A percentile compares a stretch with the other conserved stretches of the same genome.
Conservation (phyloP, 129 eudicot genomes). For the Arctium minus region DNA sequence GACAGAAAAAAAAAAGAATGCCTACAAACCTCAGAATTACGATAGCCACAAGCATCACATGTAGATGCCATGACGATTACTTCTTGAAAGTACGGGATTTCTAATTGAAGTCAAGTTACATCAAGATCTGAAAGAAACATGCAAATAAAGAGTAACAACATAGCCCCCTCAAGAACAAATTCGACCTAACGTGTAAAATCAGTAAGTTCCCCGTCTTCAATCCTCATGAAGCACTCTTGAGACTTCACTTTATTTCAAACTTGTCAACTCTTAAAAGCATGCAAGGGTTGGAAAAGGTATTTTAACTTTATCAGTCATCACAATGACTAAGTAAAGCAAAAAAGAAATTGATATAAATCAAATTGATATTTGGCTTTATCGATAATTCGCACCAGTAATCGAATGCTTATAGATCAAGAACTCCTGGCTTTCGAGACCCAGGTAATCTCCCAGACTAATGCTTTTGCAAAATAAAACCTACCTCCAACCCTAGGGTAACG, state of each 20-base stretch:
- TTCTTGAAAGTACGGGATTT: constrained; percentile 94
- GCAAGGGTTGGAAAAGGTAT: neutral
- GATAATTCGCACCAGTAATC: too few relatives aligned
- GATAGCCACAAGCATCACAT: constrained; percentile 93
- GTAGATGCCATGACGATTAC: constrained; percentile 95
- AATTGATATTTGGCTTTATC: too few relatives aligned
- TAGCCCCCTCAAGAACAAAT: neutral
- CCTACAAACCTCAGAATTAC: constrained; percentile 81
- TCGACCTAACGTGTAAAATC: neutral
- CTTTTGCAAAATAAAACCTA: too few relatives aligned
- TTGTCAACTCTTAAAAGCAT: too few relatives aligned
- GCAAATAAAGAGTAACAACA: neutral
- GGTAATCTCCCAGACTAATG: too few relatives aligned
- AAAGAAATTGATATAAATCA: neutral
- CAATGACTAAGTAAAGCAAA: too few relatives aligned
- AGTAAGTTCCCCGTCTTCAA: neutral
- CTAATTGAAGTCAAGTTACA: constrained; percentile 54
- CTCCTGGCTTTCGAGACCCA: too few relatives aligned
- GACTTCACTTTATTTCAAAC: neutral
- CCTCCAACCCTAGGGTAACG: too few relatives aligned
- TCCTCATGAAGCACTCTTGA: neutral
- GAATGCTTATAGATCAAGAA: too few relatives aligned
- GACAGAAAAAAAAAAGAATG: neutral
- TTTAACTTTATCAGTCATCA: too few relatives aligned
- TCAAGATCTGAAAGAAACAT: constrained; percentile 13